Percentiles rank a stretch among this genome's conserved stretches.
These are phyloP conservation scores for Grosmannia serpens DNA, from an alignment of 2,329 filamentous ascomycete genomes.

Conservation along the genomic window DNA sequence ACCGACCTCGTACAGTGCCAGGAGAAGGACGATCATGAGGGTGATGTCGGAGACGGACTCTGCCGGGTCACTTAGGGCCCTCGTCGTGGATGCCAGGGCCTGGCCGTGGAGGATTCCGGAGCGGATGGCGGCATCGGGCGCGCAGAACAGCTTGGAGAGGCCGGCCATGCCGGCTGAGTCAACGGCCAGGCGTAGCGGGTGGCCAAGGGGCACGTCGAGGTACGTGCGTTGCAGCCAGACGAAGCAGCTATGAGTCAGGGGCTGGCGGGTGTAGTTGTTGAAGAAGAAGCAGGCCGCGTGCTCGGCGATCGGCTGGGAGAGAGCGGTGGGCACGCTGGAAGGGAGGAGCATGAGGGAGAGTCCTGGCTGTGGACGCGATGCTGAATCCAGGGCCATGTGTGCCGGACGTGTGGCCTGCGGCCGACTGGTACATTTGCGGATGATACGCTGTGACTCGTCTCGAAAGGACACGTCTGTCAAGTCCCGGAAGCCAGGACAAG, in stretches of 20 bases:
- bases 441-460: background rate
- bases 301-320: background rate
- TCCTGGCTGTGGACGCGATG: background rate
- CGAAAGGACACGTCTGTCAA: background rate
- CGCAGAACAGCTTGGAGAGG: background rate
- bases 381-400: no score
- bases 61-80: background rate
- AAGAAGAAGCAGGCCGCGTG: background rate
- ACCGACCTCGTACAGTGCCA: background rate
- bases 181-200: background rate
- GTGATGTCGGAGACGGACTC: background rate
- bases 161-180: background rate
- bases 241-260: background rate
- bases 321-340: background rate
- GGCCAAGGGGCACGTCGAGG: background rate
- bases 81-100: background rate
- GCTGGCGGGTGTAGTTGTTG: background rate
- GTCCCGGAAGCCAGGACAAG: background rate
- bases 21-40: background rate
- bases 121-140: background rate
- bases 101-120: background rate
- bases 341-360: background rate
- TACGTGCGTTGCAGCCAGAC: background rate
- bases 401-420: background rate
- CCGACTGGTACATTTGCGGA: background rate